Evolutionary conservation across 345 rosid species (phyloP).

Genomic region (Pistacia vera): DNA sequence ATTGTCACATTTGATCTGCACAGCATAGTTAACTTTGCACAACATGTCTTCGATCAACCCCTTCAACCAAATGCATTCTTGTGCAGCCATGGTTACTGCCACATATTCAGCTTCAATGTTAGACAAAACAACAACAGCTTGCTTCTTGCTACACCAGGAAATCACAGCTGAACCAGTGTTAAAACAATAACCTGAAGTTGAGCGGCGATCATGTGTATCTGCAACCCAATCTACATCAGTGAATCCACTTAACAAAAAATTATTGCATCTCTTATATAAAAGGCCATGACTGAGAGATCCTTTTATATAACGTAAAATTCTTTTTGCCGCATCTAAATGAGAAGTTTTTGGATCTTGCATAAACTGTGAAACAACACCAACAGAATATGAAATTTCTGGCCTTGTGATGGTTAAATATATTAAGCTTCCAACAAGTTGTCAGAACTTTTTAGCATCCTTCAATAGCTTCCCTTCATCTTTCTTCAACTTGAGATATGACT

Average conservation of each 20-base stretch:
- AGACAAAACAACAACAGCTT: neutral
- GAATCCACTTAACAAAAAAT: constrained; percentile 6
- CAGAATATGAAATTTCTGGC: neutral
- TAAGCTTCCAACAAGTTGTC: neutral
- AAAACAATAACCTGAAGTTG: neutral
- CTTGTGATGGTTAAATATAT: constrained; percentile 10
- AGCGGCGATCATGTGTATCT: neutral
- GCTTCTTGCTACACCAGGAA: constrained; percentile 15
- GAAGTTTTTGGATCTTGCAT: constrained; percentile 7
- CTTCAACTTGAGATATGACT: neutral
- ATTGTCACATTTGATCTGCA: neutral
- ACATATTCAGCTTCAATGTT: neutral
- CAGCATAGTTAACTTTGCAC: neutral
- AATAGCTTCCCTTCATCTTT: constrained; percentile 3
- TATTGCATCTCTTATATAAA: neutral
- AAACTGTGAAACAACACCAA: constrained; percentile 16
- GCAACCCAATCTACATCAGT: neutral
- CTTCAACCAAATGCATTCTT: constrained; percentile 20
- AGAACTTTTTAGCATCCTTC: neutral
- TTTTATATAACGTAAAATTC: constrained; percentile 6
- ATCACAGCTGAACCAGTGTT: neutral
- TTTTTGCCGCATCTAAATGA: neutral
- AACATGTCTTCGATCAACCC: neutral
- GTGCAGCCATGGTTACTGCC: neutral
- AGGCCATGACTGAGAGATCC: neutral